Conservation (phyloP, 306 rosid species). For the Acacia acuminata region DNA sequence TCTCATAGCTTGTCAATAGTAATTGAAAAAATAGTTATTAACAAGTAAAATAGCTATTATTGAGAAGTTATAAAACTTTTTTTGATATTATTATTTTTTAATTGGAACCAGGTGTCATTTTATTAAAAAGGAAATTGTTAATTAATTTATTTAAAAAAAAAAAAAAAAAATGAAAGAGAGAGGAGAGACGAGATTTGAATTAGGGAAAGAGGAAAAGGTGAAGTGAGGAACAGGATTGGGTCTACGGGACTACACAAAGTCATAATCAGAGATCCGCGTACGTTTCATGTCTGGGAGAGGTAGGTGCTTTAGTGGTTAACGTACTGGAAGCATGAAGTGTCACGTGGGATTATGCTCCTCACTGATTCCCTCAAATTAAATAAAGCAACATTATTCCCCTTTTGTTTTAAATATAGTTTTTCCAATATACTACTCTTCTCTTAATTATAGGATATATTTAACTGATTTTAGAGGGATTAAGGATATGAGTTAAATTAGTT, state of each 20-base stretch:
- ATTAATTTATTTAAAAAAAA: no score
- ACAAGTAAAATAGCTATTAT: no score
- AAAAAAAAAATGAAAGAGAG: neutral
- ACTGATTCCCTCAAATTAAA: neutral
- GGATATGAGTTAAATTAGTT: no score
- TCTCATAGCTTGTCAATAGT: no score
- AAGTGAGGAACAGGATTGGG: slow-evolving; percentile 32
- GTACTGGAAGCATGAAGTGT: slow-evolving; percentile 34
- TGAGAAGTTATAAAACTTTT: no score
- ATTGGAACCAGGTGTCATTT: no score
- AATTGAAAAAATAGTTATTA: no score
- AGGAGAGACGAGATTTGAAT: neutral
- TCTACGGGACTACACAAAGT: slow-evolving; percentile 28
- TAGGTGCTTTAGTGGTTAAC: slow-evolving; percentile 36
- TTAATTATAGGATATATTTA: no score
- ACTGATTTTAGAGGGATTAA: no score
- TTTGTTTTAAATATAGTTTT: no score
- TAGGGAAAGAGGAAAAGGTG: neutral
- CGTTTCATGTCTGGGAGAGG: slow-evolving; percentile 1
- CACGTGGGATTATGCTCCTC: slow-evolving; percentile 31
- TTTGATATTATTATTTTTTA: no score
- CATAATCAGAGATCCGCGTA: slow-evolving; percentile 39
- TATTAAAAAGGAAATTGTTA: neutral
- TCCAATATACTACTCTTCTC: no score
- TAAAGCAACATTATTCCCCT: neutral